Base-by-base conservation (phyloP, 169 alveolate genomes). In the Cryptosporidium xiaoi region DNA sequence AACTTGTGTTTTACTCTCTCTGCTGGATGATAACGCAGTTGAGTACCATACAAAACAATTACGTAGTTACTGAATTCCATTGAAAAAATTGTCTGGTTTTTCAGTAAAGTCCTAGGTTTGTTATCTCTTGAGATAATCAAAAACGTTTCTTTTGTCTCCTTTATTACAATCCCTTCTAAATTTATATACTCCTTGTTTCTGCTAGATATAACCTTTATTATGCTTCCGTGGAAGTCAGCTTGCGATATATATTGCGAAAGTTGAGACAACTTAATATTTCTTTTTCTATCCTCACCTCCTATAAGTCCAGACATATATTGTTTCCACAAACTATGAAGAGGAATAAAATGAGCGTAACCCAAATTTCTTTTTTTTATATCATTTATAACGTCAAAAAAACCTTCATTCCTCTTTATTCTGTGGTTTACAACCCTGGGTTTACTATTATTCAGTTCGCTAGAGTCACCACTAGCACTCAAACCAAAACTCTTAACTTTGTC, bases 131-230 rank as follows among this genome's bases (percentile, higher is more conserved):
- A 77, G 36, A 77, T 77, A 13, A 77, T 33, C 18, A 77, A 68
- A 77, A 77, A 77, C 20, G 87, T 77, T 34, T 77, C 87, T 50
- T 77, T 56, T 18, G 87, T 77, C 44, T 77, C 87, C 71, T 77
- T 77, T 1, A 77, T 66, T 10, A 77, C 64, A 18, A 77, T 77
- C 16, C 87, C 87, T 29, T 62, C 64, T 27, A 77, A 18, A 77
- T 77, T 77, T 7, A 77, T 56, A 12, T 53, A 77, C 27, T 71
- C 64, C 29, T 60, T 77, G 64, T 77, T 77, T 15, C 31, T 77
- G 31, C 87, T 77, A 16, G 65, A 60, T 55, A 77, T 46, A n/a
- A 77, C 64, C 12, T n/a, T 46, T 5, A 77, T 60, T 27, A 77
- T 15, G 18, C 77, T 44, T 2, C 87, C 87, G 31, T 77, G 87